These are phyloP conservation scores for Nicotiana tabacum DNA, from an alignment of 257 asterid genomes.

Conservation along the genomic window DNA sequence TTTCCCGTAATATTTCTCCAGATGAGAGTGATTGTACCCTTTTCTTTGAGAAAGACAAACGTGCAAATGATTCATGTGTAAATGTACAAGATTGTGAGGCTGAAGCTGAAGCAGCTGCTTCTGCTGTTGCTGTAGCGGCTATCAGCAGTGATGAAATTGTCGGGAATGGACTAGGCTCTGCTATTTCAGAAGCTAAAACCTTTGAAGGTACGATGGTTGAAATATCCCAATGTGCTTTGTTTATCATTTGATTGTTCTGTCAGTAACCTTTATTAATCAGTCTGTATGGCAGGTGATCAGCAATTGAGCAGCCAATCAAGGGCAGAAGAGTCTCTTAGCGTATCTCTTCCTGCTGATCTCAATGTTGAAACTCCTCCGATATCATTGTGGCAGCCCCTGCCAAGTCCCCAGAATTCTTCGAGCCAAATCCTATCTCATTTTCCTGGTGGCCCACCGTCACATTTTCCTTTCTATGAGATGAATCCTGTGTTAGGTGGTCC, in stretches of 20 bases:
- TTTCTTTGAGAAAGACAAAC: constrained; percentile 64
- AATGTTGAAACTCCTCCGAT: constrained; percentile 88
- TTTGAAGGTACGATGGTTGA: constrained; percentile 40
- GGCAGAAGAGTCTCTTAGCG: constrained; percentile 69
- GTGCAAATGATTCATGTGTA: constrained; percentile 41
- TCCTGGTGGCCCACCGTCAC: constrained; percentile 81
- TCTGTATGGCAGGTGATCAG: constrained; percentile 39
- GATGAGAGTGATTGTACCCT: constrained; percentile 48
- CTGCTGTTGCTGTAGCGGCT: constrained; percentile 94
- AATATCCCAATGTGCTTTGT: constrained; percentile 18
- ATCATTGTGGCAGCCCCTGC: constrained; percentile 82
- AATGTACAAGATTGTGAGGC: constrained; percentile 67
- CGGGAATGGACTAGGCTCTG: constrained; percentile 49
- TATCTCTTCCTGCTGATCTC: constrained; percentile 97
- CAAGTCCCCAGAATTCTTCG: constrained; percentile 76
- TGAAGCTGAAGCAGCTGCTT: constrained; percentile 96
- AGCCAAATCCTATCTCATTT: constrained; percentile 79
- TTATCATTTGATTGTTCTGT: not conserved
- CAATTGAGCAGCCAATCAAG: constrained; percentile 50
- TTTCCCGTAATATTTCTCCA: constrained; percentile 45
- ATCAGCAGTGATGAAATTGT: constrained; percentile 69
- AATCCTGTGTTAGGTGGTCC: constrained; percentile 87
- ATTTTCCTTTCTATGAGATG: constrained; percentile 89
- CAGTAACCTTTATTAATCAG: constrained; percentile 10
- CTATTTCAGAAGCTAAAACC: constrained; percentile 36